Percentiles rank a stretch among this genome's conserved stretches.
phyloP scores from a whole-genome alignment of 2,329 filamentous ascomycete species.

The Botrytis elliptica region DNA sequence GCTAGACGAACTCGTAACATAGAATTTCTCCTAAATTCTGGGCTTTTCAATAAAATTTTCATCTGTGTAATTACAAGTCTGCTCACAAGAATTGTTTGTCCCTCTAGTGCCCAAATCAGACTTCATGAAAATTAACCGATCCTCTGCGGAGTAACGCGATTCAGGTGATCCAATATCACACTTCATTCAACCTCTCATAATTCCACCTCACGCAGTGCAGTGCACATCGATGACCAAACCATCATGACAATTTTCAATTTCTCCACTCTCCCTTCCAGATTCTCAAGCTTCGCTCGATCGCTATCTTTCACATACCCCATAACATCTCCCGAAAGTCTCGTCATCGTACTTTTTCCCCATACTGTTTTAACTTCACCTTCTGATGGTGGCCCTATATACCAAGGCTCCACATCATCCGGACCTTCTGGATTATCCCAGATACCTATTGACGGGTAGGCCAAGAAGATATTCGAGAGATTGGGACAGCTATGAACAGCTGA shows the following conservation, averaged over 20 bases:
- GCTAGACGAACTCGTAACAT: not conserved
- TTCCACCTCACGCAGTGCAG: accelerated
- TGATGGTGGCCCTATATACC: not conserved
- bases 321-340: not conserved
- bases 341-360: not conserved
- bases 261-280: not conserved
- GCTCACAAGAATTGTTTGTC: not conserved
- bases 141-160: not conserved
- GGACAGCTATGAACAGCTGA: not conserved
- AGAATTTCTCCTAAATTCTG: not conserved
- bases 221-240: not conserved
- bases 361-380: not conserved
- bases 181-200: not conserved
- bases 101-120: not conserved
- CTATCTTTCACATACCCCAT: not conserved
- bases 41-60: no score
- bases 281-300: not conserved
- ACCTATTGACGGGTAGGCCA: not conserved
- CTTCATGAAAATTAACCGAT: not conserved
- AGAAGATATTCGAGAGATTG: not conserved
- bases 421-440: not conserved
- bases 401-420: not conserved
- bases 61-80: not conserved
- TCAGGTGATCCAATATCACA: not conserved
- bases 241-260: not conserved